A percentile compares a stretch with the other conserved stretches of the same genome.
These are phyloP conservation scores for Excoecaria cochinchinensis DNA, from an alignment of 345 rosid genomes.

Conservation along the genomic window DNA sequence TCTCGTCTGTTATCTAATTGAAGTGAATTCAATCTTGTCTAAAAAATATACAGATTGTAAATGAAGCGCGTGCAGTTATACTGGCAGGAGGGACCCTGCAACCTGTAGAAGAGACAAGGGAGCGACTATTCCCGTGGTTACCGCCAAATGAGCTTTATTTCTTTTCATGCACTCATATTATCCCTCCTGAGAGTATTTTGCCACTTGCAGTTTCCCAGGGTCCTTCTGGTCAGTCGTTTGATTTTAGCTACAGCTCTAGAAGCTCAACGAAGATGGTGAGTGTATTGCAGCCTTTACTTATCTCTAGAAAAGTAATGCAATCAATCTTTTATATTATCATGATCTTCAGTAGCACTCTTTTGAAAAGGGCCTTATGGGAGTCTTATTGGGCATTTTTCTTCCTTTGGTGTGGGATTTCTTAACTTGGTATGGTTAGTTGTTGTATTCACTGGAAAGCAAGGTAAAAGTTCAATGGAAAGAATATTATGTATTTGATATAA, in stretches of 20 bases:
- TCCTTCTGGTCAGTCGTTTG: slow-evolving; percentile 76
- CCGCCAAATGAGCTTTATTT: slow-evolving; percentile 61
- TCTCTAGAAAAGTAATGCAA: slow-evolving; percentile 1
- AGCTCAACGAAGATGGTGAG: slow-evolving; percentile 63
- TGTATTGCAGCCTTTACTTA: slow-evolving; percentile 16
- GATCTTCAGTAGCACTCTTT: neutral
- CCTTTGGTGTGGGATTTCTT: neutral
- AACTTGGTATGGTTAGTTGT: neutral
- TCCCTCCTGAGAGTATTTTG: slow-evolving; percentile 77
- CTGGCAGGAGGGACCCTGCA: slow-evolving; percentile 96
- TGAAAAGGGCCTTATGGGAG: neutral
- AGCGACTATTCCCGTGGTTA: slow-evolving; percentile 85
- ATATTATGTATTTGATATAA: neutral
- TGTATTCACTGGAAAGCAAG: neutral
- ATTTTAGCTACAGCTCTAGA: slow-evolving; percentile 83
- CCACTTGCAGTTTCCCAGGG: slow-evolving; percentile 81
- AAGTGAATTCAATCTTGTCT: slow-evolving; percentile 15
- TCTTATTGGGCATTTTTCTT: neutral
- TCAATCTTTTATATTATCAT: neutral
- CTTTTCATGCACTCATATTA: slow-evolving; percentile 86
- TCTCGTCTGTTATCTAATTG: neutral
- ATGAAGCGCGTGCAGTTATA: slow-evolving; percentile 78
- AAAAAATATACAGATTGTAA: slow-evolving; percentile 55
- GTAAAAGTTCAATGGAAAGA: slow-evolving; percentile 1
- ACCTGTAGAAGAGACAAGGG: slow-evolving; percentile 93